These are phyloP conservation scores for Breviolum minutum DNA, from an alignment of 73 alveolate genomes.

Conservation along the genomic window DNA sequence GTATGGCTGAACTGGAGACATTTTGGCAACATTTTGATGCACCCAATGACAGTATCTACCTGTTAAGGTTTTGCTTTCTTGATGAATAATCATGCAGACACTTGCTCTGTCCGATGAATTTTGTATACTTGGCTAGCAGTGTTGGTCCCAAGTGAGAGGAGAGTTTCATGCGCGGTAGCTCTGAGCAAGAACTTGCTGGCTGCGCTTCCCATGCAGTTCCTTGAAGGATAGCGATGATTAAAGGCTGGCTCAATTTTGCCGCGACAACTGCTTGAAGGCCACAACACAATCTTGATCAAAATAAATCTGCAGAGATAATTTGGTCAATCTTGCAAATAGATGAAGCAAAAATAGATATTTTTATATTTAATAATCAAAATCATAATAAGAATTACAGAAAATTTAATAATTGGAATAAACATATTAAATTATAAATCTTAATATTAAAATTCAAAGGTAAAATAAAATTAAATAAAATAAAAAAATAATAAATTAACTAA, in stretches of 20 bases:
- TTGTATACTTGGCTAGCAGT: neutral
- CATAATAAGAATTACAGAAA: too few species aligned
- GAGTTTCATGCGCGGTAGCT: slow-evolving; percentile 60
- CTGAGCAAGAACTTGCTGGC: slow-evolving; percentile 45
- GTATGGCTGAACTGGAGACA: neutral
- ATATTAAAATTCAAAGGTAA: too few species aligned
- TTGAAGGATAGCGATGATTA: slow-evolving; percentile 48
- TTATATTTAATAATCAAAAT: too few species aligned
- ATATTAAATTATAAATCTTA: too few species aligned
- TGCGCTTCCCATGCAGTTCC: slow-evolving; percentile 51
- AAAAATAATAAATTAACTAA: too few species aligned
- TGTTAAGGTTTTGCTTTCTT: neutral
- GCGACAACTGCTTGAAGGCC: slow-evolving; percentile 30
- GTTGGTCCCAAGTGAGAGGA: neutral
- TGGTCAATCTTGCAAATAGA: too few species aligned
- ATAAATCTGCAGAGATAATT: too few species aligned
- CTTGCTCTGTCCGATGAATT: too few species aligned
- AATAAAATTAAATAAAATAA: too few species aligned
- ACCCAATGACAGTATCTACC: neutral
- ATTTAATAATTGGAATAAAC: too few species aligned
- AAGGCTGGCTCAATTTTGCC: slow-evolving; percentile 49
- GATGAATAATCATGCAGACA: neutral
- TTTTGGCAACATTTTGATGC: neutral
- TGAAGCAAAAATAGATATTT: too few species aligned
- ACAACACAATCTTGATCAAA: too few species aligned